Conservation (phyloP, 2,329 filamentous ascomycete species). For the Diaporthe amygdali region DNA sequence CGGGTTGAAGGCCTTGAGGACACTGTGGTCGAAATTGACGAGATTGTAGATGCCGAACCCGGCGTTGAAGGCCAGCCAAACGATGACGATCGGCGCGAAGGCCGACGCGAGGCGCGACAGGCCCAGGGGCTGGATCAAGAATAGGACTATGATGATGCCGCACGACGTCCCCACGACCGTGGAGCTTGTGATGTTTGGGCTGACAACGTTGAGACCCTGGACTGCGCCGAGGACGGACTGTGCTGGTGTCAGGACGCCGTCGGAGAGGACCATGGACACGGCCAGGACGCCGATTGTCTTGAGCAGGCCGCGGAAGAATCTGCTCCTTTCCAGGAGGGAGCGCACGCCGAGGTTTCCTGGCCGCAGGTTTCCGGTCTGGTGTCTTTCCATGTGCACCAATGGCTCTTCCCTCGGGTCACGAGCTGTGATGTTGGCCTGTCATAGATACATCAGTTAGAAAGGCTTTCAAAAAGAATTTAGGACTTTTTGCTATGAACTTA, state of each 20-base stretch:
- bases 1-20: slow-evolving; percentile 60
- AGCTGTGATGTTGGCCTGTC: slow-evolving; percentile 59
- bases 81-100: slow-evolving; percentile 69
- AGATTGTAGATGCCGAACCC: slow-evolving; percentile 68
- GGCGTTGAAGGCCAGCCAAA: slow-evolving; percentile 69
- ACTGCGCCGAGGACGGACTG: slow-evolving; percentile 72
- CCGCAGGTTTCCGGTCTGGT: slow-evolving; percentile 59
- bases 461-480: rapidly evolving
- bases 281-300: slow-evolving; percentile 68
- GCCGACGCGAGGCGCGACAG: slow-evolving; percentile 60
- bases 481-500: background rate
- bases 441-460: background rate
- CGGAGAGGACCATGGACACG: slow-evolving; percentile 67
- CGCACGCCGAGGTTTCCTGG: slow-evolving; percentile 57
- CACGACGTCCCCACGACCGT: slow-evolving; percentile 69
- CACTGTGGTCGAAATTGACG: slow-evolving; percentile 52
- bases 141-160: slow-evolving; percentile 66
- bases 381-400: slow-evolving; percentile 62
- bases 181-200: slow-evolving; percentile 55
- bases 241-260: slow-evolving; percentile 69
- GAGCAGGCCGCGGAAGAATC: slow-evolving; percentile 54
- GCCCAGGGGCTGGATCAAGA: slow-evolving; percentile 67
- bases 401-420: slow-evolving; percentile 63
- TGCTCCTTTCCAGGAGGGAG: slow-evolving; percentile 61
- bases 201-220: slow-evolving; percentile 65